phyloP scores from a whole-genome alignment of 371 early-diverging fungal species.

The Mucor lusitanicus region DNA sequence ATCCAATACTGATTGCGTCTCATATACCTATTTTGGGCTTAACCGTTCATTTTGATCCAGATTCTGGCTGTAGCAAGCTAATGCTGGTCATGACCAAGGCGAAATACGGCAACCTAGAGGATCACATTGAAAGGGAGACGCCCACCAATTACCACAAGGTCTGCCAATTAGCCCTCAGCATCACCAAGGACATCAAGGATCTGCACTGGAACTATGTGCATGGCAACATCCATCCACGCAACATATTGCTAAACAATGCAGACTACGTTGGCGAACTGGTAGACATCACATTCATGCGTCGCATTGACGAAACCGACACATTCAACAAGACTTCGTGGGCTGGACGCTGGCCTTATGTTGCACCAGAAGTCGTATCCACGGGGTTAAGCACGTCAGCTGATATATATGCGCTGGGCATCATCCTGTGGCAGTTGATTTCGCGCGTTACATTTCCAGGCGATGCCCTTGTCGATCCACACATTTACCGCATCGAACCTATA shows the following conservation, averaged over 20 bases:
- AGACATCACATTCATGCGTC: constrained; percentile 46
- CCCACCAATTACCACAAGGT: constrained; percentile 39
- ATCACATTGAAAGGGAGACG: constrained; percentile 26
- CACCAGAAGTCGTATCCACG: constrained; percentile 42
- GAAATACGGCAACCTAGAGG: constrained; percentile 40
- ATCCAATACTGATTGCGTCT: constrained; percentile 29
- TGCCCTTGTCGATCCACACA: constrained; percentile 35
- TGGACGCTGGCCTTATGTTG: constrained; percentile 51
- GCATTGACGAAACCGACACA: constrained; percentile 13
- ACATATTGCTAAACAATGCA: constrained; percentile 40
- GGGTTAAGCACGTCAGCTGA: constrained; percentile 39
- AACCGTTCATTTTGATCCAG: constrained; percentile 36
- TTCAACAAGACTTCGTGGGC: constrained; percentile 8
- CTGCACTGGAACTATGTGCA: constrained; percentile 48
- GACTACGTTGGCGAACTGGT: constrained; percentile 43
- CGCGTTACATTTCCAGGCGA: constrained; percentile 47
- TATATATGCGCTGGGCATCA: constrained; percentile 47
- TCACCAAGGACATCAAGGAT: constrained; percentile 46
- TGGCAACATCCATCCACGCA: constrained; percentile 49
- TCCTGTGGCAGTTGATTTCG: constrained; percentile 50
- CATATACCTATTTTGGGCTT: constrained; percentile 35
- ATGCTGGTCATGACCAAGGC: constrained; percentile 47
- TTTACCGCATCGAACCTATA: constrained; percentile 47
- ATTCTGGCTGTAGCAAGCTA: constrained; percentile 34
- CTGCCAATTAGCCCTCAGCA: constrained; percentile 35